Base-by-base conservation (phyloP, 192 early-diverging fungal genomes). In the Kickxella alabastrina region DNA sequence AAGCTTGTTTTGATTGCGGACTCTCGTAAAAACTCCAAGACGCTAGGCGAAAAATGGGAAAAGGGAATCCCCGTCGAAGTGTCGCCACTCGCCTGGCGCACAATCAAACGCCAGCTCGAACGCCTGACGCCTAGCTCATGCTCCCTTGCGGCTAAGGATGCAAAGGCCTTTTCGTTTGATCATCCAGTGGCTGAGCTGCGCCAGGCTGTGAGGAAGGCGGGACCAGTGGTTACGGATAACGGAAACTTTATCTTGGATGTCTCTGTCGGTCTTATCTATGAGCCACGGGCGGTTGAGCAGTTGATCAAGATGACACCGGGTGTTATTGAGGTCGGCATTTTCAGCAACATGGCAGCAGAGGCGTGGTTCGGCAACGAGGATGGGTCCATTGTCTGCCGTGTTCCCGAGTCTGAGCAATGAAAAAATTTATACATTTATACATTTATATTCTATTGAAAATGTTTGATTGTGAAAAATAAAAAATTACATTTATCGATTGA, bases 181-280 rank as follows among this genome's bases (percentile, higher is more conserved):
- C 61, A 68, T 17, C 78, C 77, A 8, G 79, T 65, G 0, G 81
- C 86, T 3, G 74, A 54, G n/a, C 62, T 97, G 24, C 83, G 94
- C 23, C 92, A 91, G 89, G 92, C 85, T 2, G 80, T 81, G 42
- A 77, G 32, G 22, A 97, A 97, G 67, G 94, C 94, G 0, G 94
- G 94, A 5, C 94, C 94, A 2, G 88, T 92, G 22, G 87, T 95
- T 1, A 95, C 91, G 10, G 94, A 97, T 60, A 92, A 92, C 54
- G 92, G 92, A 9, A 95, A 92, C 75, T 88, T 94, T 74, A 75
- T 95, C 22, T 76, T 97, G 31, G 92, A 97, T 75, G 89, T 84
- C 4, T 68, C 85, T 27, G 87, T 97, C 67, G 87, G 88, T 22
- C 63, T 75, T 10, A 92, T 95, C 55, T 53, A 75, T 10, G 77